Conservation (phyloP, 495 filamentous ascomycete genomes). For the Penicillium cosmopolitanum region DNA sequence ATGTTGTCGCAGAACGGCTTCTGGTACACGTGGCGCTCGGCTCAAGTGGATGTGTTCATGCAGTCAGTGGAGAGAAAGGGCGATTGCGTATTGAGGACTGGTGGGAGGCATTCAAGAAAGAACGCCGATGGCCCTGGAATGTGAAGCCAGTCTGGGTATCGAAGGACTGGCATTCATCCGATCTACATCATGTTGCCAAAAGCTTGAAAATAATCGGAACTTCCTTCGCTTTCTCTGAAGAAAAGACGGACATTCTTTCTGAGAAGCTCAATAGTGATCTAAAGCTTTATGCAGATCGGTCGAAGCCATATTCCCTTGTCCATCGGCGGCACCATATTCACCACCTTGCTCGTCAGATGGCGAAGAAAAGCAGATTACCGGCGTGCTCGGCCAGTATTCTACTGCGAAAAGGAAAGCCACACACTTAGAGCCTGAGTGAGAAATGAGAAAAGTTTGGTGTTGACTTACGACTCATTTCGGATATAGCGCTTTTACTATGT, state of each 20-base stretch:
- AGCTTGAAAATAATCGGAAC: constrained; percentile 35
- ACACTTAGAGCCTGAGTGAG: neutral
- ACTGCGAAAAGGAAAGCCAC: constrained; percentile 27
- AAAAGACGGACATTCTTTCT: constrained; percentile 20
- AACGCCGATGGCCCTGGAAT: constrained; percentile 31
- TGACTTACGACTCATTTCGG: too few species aligned
- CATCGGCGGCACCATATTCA: constrained; percentile 30
- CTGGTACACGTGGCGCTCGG: constrained; percentile 30
- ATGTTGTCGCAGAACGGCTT: constrained; percentile 35
- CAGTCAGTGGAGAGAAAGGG: constrained; percentile 30
- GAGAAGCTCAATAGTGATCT: constrained; percentile 16
- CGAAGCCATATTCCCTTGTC: constrained; percentile 25
- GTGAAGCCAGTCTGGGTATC: constrained; percentile 26
- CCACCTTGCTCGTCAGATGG: constrained; percentile 22
- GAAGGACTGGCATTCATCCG: constrained; percentile 32
- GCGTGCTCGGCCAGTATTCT: constrained; percentile 19
- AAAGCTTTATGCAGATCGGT: constrained; percentile 31
- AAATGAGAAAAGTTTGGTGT: neutral
- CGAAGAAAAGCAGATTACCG: constrained; percentile 24
- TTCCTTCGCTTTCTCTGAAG: constrained; percentile 33
- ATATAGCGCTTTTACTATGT: too few species aligned
- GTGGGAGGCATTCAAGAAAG: constrained; percentile 31
- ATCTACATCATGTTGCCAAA: constrained; percentile 29
- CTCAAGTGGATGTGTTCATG: constrained; percentile 32
- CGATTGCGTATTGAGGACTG: constrained; percentile 24